These are phyloP conservation scores for Lanzia echinophila DNA, from an alignment of 2,329 filamentous ascomycete genomes.

Conservation along the genomic window DNA sequence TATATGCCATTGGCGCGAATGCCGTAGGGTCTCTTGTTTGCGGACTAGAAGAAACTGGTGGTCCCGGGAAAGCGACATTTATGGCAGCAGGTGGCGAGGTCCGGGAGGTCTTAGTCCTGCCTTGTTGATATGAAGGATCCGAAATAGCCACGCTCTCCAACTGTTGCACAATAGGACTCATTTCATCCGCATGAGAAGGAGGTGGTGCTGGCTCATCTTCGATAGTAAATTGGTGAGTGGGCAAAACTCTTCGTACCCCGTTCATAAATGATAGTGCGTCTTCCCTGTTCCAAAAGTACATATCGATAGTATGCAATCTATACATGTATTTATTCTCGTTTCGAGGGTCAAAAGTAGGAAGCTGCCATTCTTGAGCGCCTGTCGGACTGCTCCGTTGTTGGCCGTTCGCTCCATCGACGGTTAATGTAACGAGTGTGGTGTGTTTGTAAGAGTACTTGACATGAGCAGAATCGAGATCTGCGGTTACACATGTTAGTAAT, in stretches of 20 bases:
- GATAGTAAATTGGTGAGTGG: conserved; percentile 54
- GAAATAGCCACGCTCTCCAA: conserved; percentile 66
- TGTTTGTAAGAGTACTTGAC: conserved; percentile 70
- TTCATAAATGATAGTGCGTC: conserved; percentile 67
- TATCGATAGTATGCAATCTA: conserved; percentile 65
- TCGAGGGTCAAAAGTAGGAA: conserved; percentile 63
- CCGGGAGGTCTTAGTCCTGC: conserved; percentile 24
- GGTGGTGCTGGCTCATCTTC: conserved; percentile 54
- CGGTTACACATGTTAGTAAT: conserved; percentile 9
- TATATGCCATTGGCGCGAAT: conserved; percentile 61
- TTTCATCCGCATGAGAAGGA: conserved; percentile 39
- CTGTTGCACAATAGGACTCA: conserved; percentile 67
- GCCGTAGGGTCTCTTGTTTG: conserved; percentile 33
- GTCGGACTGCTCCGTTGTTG: conserved; percentile 17
- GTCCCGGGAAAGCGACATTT: conserved; percentile 21
- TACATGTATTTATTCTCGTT: conserved; percentile 77
- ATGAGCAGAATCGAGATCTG: conserved; percentile 59
- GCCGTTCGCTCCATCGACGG: conserved; percentile 43
- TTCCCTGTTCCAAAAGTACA: conserved; percentile 73
- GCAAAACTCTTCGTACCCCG: conserved; percentile 58
- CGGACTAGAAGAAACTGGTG: conserved; percentile 32
- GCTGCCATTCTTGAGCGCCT: conserved; percentile 61
- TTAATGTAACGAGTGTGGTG: conserved; percentile 62
- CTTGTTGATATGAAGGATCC: conserved; percentile 42
- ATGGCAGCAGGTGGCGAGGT: conserved; percentile 14